Evolutionary conservation across 139 green algal genomes (phyloP).

Genomic region (Chlorella sp.): DNA sequence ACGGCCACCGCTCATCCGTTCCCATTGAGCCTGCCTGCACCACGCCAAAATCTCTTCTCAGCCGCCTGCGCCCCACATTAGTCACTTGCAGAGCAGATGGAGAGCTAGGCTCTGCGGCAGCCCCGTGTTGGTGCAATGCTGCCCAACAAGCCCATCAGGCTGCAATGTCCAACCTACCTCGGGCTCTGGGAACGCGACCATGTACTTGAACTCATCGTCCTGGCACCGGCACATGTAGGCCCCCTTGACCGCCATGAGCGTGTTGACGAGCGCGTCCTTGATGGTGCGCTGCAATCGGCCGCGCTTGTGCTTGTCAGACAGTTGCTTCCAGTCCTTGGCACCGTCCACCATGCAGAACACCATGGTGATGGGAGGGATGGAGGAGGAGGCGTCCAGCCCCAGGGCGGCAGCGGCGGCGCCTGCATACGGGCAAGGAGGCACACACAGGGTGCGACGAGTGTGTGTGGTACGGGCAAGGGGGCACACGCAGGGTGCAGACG

Average conservation of each 20-base stretch:
- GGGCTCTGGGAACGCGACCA: conserved; percentile 28
- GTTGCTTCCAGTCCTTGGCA: conserved; percentile 14
- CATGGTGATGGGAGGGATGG: conserved; percentile 20
- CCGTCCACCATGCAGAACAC: conserved; percentile 25
- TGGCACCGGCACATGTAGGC: conserved; percentile 41
- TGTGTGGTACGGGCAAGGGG: no score
- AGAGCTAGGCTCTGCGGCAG: no score
- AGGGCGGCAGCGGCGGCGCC: background rate
- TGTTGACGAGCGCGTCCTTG: background rate
- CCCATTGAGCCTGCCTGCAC: no score
- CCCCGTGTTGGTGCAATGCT: no score
- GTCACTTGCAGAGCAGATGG: no score
- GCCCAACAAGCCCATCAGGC: no score
- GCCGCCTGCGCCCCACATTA: no score
- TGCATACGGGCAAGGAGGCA: background rate
- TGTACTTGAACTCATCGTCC: conserved; percentile 47
- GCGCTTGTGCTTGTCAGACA: background rate
- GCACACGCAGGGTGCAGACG: no score
- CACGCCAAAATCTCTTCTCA: no score
- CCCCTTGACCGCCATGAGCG: background rate
- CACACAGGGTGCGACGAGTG: no score
- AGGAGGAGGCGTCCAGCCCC: background rate
- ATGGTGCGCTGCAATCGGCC: background rate
- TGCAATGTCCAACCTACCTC: no score
- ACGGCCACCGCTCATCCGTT: no score